A percentile compares a stretch with the other conserved stretches of the same genome.
Evolutionary conservation across 179 eudicot species (phyloP).

Genomic region (Monotropa hypopitys): DNA sequence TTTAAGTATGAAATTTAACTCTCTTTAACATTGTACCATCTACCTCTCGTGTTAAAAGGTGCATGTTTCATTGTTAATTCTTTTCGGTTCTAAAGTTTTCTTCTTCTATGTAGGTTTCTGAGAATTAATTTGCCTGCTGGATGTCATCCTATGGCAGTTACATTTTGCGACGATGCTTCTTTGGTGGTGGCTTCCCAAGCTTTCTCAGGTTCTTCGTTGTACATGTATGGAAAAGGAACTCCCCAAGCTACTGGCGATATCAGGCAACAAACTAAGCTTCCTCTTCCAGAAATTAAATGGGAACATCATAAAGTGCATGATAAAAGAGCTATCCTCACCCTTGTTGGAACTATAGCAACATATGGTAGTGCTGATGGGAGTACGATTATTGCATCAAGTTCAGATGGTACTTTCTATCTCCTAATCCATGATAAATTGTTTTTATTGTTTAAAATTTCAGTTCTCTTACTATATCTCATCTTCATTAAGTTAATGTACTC

Average conservation of each 20-base stretch:
- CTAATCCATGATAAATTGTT: neutral
- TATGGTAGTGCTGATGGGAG: conserved; percentile 97
- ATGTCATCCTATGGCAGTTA: conserved; percentile 64
- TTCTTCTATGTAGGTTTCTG: conserved; percentile 44
- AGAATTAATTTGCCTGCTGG: conserved; percentile 90
- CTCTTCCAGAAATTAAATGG: conserved; percentile 86
- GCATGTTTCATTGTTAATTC: neutral
- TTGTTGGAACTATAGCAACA: conserved; percentile 55
- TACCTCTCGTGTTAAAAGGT: neutral
- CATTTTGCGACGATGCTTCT: conserved; percentile 76
- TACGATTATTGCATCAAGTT: conserved; percentile 72
- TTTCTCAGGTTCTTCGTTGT: conserved; percentile 65
- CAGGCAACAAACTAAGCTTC: conserved; percentile 64
- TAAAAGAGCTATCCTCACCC: conserved; percentile 45
- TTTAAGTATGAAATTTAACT: conserved; percentile 51
- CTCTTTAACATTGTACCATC: conserved; percentile 4
- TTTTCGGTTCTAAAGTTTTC: neutral
- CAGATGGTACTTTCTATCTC: conserved; percentile 51
- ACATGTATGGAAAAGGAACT: conserved; percentile 81
- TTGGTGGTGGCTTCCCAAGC: conserved; percentile 70
- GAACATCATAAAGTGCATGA: conserved; percentile 81
- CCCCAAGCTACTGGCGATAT: conserved; percentile 40
- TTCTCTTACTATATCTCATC: neutral
- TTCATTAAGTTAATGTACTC: neutral
- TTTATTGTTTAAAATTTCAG: neutral